phyloP scores from a whole-genome alignment of 192 early-diverging fungal species.

The Podila verticillata region DNA sequence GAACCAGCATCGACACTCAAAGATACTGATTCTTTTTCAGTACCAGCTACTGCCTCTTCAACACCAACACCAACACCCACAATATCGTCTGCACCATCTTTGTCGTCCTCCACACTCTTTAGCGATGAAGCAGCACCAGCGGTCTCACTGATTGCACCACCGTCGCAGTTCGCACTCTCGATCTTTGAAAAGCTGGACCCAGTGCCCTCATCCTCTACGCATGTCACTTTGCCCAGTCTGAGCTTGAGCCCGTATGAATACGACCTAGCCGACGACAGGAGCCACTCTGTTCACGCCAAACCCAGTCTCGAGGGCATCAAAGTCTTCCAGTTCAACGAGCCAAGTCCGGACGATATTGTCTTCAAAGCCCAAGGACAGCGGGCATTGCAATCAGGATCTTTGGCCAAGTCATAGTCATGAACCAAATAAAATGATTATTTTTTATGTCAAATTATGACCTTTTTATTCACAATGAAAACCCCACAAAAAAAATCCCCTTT shows the following conservation, averaged over 20 bases:
- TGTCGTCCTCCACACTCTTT: background rate
- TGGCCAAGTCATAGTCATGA: background rate
- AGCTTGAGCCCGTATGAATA: background rate
- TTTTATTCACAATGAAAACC: no score
- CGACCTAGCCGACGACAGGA: background rate
- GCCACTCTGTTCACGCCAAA: background rate
- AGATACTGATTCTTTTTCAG: no score
- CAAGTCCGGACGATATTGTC: slow-evolving; percentile 88
- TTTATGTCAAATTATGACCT: background rate
- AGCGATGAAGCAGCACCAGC: background rate
- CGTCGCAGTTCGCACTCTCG: slow-evolving; percentile 36
- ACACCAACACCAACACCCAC: background rate
- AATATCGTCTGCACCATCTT: background rate
- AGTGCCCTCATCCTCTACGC: slow-evolving; percentile 8
- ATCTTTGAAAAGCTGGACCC: slow-evolving; percentile 33
- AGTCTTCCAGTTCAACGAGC: slow-evolving; percentile 76
- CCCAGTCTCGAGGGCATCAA: background rate
- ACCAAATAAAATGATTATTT: background rate
- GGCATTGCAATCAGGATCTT: background rate
- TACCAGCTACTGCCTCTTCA: background rate
- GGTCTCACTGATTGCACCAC: slow-evolving; percentile 27
- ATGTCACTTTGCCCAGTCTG: slow-evolving; percentile 4
- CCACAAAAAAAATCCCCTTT: no score
- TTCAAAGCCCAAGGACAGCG: slow-evolving; percentile 66
- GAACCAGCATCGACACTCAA: no score